Evolutionary conservation across 495 filamentous ascomycete genomes (phyloP).

Genomic region (Aspergillus incahuasiensis): DNA sequence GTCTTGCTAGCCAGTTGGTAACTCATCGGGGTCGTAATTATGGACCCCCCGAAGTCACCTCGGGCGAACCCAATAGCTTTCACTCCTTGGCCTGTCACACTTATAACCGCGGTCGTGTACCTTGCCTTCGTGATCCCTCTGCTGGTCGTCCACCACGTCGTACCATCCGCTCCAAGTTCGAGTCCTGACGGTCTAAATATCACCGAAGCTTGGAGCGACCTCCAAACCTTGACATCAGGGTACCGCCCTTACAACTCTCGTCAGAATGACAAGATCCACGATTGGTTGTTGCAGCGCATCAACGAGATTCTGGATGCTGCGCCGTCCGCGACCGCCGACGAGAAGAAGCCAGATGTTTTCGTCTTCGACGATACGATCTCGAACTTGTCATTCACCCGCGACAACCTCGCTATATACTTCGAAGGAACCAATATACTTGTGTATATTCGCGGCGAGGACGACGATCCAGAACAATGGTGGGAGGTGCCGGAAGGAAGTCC

Average conservation of each 20-base stretch:
- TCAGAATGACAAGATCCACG: constrained; percentile 72
- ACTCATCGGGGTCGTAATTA: constrained; percentile 15
- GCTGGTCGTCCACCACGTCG: constrained; percentile 66
- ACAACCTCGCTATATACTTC: constrained; percentile 59
- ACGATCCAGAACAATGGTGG: constrained; percentile 66
- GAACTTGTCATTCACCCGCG: constrained; percentile 62
- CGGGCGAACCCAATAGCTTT: constrained; percentile 56
- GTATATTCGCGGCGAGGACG: constrained; percentile 78
- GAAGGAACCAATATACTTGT: constrained; percentile 92
- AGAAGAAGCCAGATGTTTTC: constrained; percentile 44
- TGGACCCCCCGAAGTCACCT: constrained; percentile 28
- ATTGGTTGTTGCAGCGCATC: constrained; percentile 71
- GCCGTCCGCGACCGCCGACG: constrained; percentile 22
- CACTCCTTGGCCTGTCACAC: constrained; percentile 63
- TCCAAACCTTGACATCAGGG: constrained; percentile 64
- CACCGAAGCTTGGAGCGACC: constrained; percentile 80
- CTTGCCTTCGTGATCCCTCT: constrained; percentile 64
- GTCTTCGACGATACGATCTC: constrained; percentile 75
- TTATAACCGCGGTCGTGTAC: constrained; percentile 67
- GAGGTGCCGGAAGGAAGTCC: constrained; percentile 38
- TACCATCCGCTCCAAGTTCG: constrained; percentile 63
- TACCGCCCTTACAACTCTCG: constrained; percentile 88
- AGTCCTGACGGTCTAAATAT: constrained; percentile 63
- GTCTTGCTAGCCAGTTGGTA: constrained; percentile 1
- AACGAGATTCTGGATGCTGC: constrained; percentile 61